Conservation (phyloP, 495 filamentous ascomycete genomes). For the Opeltia flavorubescens region DNA sequence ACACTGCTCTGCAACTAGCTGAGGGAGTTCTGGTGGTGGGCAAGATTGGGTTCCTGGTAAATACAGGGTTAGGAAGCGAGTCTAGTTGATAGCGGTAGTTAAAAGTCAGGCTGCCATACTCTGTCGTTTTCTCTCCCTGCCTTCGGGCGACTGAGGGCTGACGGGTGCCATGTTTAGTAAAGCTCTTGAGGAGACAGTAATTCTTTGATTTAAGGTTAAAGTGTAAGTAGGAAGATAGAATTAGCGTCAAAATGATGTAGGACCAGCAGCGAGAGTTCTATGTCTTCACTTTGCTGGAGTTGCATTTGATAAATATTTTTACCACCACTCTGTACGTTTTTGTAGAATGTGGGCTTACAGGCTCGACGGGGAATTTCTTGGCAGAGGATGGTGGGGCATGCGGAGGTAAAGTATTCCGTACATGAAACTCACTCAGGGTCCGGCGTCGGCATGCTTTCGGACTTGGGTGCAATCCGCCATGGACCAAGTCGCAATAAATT, state of each 20-base stretch:
- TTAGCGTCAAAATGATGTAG: background rate
- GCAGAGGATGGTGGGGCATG: too few species aligned
- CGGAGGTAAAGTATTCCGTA: too few species aligned
- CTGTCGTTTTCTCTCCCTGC: slow-evolving; percentile 35
- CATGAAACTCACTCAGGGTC: too few species aligned
- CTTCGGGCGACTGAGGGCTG: slow-evolving; percentile 19
- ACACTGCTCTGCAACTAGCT: slow-evolving; percentile 86
- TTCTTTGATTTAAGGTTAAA: background rate
- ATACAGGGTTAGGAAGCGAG: slow-evolving; percentile 13
- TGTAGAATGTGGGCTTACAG: too few species aligned
- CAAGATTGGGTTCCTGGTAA: slow-evolving; percentile 64
- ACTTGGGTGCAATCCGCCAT: too few species aligned
- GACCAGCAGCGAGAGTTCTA: too few species aligned
- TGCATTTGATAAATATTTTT: too few species aligned
- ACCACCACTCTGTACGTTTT: too few species aligned
- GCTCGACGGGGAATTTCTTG: too few species aligned
- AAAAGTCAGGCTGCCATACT: slow-evolving; percentile 22
- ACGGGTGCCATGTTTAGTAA: slow-evolving; percentile 8
- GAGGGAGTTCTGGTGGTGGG: slow-evolving; percentile 77
- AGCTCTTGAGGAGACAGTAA: background rate
- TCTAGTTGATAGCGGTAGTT: slow-evolving; percentile 3
- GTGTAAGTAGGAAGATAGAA: background rate
- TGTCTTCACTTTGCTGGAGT: too few species aligned
- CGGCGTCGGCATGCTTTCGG: too few species aligned
- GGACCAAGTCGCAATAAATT: too few species aligned